Evolutionary conservation across 192 early-diverging fungal genomes (phyloP).

Genomic region (Glomus cerebriforme): DNA sequence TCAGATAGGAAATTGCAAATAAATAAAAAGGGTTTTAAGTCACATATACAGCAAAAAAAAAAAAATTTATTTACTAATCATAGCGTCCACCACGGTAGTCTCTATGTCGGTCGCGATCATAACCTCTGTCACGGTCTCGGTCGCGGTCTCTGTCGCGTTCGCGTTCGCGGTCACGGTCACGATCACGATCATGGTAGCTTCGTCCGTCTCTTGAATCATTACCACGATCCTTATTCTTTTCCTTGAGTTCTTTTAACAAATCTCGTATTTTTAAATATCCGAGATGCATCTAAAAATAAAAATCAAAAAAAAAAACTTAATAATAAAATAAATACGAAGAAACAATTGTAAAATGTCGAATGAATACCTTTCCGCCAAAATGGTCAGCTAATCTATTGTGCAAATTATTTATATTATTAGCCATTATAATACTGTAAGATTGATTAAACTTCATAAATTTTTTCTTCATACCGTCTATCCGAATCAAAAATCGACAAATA

Average conservation of each 20-base stretch:
- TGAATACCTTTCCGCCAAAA: conserved; percentile 51
- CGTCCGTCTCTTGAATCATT: background rate
- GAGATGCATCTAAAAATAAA: conserved; percentile 48
- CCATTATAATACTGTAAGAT: background rate
- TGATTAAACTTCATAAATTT: background rate
- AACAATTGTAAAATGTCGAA: background rate
- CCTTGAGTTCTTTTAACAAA: conserved; percentile 49
- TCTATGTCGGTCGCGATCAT: conserved; percentile 8
- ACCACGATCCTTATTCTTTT: conserved; percentile 17
- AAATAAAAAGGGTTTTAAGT: conserved; percentile 25
- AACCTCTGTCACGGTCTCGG: conserved; percentile 27
- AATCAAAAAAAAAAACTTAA: background rate
- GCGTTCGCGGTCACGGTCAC: background rate
- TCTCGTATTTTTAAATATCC: conserved; percentile 57
- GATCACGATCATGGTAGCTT: background rate
- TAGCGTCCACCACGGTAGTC: conserved; percentile 19
- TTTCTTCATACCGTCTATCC: conserved; percentile 42
- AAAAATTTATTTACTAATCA: conserved; percentile 23
- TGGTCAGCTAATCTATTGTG: conserved; percentile 43
- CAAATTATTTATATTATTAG: background rate
- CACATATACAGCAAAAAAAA: no score
- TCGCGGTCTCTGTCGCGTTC: conserved; percentile 10
- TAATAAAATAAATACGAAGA: background rate
- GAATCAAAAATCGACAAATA: conserved; percentile 55
- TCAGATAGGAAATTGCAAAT: conserved; percentile 12